Evolutionary conservation across 805 yeast species (phyloP), one percentile per base, ranked within the genome.

Genomic region (Monosporozyma siamensis): DNA sequence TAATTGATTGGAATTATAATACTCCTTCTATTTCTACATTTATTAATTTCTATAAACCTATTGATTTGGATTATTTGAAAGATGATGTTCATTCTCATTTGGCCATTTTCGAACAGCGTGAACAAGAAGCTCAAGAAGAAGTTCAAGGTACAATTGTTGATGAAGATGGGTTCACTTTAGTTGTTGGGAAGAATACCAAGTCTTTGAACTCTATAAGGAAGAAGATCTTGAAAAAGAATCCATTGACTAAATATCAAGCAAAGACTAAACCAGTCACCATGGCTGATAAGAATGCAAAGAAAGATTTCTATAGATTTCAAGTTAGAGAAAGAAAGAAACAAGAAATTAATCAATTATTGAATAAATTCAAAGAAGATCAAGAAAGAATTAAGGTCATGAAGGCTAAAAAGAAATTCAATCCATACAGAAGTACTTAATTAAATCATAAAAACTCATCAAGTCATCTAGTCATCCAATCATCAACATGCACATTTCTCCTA

Each of bases 261-360:
- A 53, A 52, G 29, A 41, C 31, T 15, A 50, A 37, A 25, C 49
- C 54, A 31, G 49, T 51, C 12, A 40, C 58, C 0, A 78, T 48
- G 84, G 84, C 47, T 70, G 87, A 31, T 50, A 69, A 73, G 66
- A 78, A 81, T 63, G 77, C 74, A 63, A 86, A 89, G 69, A 72
- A 75, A 51, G 97, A 94, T 65, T 92, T 92, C 70, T 92, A 92
- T 70, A 74, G 95, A 55, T 92, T 89, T 77, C 99, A 92, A 68
- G 76, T 92, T 52, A 80, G 99, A 64, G 95, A 92, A 61, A 75
- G 78, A 56, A 90, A 89, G 74, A 92, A 92, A 70, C 77, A 74
- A 48, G 95, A 90, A 63, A 87, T 92, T 85, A 85, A 86, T 58
- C 88, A 85, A 42, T 69, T 92, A 57, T 70, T 92, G 58, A 69